Evolutionary conservation across 2,329 filamentous ascomycete genomes (phyloP).

Genomic region (Aspergillus sp.): DNA sequence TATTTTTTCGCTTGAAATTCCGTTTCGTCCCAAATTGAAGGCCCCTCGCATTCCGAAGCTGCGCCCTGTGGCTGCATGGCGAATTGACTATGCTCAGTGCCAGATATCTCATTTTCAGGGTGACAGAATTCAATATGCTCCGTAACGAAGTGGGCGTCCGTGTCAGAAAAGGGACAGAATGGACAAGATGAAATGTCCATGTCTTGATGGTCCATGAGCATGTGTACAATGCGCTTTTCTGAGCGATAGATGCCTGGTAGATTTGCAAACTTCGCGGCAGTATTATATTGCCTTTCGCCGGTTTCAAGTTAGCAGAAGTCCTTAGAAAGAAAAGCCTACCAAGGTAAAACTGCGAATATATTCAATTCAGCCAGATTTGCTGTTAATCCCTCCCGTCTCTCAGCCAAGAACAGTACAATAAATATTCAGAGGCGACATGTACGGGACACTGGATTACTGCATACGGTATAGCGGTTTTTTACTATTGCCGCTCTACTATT

Average conservation of each 20-base stretch:
- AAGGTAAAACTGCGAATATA: no score
- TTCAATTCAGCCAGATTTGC: no score
- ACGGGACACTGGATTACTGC: no score
- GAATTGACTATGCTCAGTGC: constrained; percentile 11
- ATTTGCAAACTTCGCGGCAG: no score
- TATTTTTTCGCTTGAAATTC: constrained; percentile 30
- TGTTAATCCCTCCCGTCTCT: no score
- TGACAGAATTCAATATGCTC: constrained; percentile 42
- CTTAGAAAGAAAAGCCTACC: no score
- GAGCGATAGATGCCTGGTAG: background rate
- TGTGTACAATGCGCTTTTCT: background rate
- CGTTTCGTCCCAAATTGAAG: background rate
- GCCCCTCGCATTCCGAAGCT: constrained; percentile 1
- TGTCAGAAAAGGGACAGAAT: constrained; percentile 40
- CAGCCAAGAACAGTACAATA: no score
- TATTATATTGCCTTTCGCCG: no score
- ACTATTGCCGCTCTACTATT: no score
- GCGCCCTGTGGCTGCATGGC: constrained; percentile 1
- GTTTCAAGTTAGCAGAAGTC: no score
- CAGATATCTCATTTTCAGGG: constrained; percentile 30
- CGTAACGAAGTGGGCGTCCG: constrained; percentile 32
- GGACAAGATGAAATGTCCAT: constrained; percentile 29
- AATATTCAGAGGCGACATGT: no score
- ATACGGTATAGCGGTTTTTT: no score
- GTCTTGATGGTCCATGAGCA: constrained; percentile 14